Conservation (phyloP, 106 monocot species). For the Dendrobium catenatum region DNA sequence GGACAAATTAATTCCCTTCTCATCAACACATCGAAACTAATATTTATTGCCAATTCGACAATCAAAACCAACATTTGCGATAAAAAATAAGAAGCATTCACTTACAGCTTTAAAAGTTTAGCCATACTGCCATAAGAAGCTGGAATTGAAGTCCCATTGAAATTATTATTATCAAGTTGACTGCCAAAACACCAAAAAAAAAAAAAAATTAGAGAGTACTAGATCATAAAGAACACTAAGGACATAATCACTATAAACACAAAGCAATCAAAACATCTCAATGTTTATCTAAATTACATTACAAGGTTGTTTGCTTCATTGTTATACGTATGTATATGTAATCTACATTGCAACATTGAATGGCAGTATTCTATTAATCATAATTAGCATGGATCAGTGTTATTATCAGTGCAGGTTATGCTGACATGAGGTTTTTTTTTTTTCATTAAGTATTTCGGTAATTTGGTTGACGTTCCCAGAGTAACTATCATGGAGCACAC, state of each 20-base stretch:
- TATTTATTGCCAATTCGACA: not conserved
- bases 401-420: not conserved
- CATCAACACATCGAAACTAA: not conserved
- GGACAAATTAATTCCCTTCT: too few relatives aligned
- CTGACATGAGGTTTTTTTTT: not conserved
- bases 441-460: too few relatives aligned
- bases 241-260: not conserved
- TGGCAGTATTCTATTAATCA: not conserved
- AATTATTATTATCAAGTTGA: conserved; percentile 97
- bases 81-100: conserved; percentile 10
- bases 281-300: not conserved
- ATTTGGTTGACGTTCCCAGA: too few relatives aligned
- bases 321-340: not conserved
- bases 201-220: not conserved
- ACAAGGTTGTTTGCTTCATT: not conserved
- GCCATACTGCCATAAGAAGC: conserved; percentile 60
- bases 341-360: not conserved
- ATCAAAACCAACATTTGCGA: not conserved
- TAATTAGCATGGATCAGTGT: not conserved
- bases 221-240: not conserved
- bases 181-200: conserved; percentile 27
- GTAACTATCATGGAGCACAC: too few relatives aligned
- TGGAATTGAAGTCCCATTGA: conserved; percentile 78
- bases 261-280: not conserved
- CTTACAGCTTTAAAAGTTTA: conserved; percentile 82